Base-by-base conservation (phyloP, 371 early-diverging fungal species). In the Thermomucor indicae-seudaticae region DNA sequence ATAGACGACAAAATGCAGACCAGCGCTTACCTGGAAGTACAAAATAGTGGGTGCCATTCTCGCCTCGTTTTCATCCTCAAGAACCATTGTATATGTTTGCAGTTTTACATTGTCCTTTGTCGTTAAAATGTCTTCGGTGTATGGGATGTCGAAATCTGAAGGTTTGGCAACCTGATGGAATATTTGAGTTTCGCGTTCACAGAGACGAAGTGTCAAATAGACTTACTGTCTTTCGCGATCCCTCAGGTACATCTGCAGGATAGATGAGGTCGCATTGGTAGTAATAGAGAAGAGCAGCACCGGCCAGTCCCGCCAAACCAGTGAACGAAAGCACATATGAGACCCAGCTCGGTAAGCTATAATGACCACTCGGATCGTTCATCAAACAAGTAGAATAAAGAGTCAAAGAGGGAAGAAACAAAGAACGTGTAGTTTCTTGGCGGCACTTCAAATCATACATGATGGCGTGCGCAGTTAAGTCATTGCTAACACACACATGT, bases 191-290 rank as follows among this genome's bases (percentile, higher is more conserved):
- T 16, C 17, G n/a, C 12, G 5, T 20, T 16, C 17, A 19, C 19
- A 27, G 40, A 19, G 31, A 22, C 34, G 29, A 10, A 29, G 17
- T 30, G 7, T 32, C 8, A 17, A 37, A 37, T 20, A 25, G 30
- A 31, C 16, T 58, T 78, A 85, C 91, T 44, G 71, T 53, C 44
- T 68, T 74, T 55, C 90, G 75, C 11, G 91, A 91, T 25, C 86
- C 86, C 55, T 84, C 83, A 1, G 96, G 96, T 50, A 88, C 86
- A 31, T 75, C 64, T 24, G 89, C 79, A 31, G 91, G 90, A 58
- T 96, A 91, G 51, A 95, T 90, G 50, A 95, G 80, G 54, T 81
- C 82, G 54, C 84, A 87, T 58, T 95, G 96, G 58, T 61, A 61
- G 19, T 52, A 19, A 31, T 61, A 61, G 14, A 61, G 28, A 12